Evolutionary conservation across 257 asterid genomes (phyloP).

Genomic region (Penstemon eatonii): DNA sequence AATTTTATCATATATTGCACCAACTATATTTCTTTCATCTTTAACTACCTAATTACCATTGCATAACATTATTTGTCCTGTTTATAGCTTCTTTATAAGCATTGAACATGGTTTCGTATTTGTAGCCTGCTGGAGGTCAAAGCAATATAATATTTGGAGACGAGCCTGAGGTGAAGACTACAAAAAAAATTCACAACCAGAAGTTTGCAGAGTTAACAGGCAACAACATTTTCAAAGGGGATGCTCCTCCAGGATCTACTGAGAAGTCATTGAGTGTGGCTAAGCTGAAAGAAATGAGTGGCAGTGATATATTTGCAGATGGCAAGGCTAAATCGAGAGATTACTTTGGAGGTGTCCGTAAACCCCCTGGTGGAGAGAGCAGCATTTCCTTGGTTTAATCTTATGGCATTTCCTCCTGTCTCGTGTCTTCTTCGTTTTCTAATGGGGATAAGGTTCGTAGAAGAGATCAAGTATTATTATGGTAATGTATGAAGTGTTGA

Average conservation of each 20-base stretch:
- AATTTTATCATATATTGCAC: not conserved
- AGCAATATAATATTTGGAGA: conserved; percentile 81
- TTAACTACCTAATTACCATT: not conserved
- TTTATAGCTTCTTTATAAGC: not conserved
- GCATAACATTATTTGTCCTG: not conserved
- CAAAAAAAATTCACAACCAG: conserved; percentile 79
- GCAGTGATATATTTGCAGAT: conserved; percentile 73
- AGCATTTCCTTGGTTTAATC: conserved; percentile 72
- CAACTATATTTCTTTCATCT: too few relatives aligned
- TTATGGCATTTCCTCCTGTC: too few relatives aligned
- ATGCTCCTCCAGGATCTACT: conserved; percentile 65
- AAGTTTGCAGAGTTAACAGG: conserved; percentile 87
- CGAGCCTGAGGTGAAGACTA: conserved; percentile 58
- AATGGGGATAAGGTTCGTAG: not conserved
- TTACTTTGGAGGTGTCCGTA: conserved; percentile 79
- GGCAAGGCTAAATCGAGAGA: conserved; percentile 75
- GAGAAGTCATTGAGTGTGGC: conserved; percentile 86
- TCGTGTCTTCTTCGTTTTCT: not conserved
- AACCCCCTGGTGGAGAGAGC: conserved; percentile 95
- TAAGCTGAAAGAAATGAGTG: conserved; percentile 85
- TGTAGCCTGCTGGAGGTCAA: conserved; percentile 94
- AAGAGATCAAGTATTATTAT: conserved; percentile 1
- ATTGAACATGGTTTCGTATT: conserved; percentile 13
- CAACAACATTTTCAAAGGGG: conserved; percentile 86
- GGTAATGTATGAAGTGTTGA: conserved; percentile 15